Conservation (phyloP, 2,329 filamentous ascomycete species). For the Polychaeton citri region DNA sequence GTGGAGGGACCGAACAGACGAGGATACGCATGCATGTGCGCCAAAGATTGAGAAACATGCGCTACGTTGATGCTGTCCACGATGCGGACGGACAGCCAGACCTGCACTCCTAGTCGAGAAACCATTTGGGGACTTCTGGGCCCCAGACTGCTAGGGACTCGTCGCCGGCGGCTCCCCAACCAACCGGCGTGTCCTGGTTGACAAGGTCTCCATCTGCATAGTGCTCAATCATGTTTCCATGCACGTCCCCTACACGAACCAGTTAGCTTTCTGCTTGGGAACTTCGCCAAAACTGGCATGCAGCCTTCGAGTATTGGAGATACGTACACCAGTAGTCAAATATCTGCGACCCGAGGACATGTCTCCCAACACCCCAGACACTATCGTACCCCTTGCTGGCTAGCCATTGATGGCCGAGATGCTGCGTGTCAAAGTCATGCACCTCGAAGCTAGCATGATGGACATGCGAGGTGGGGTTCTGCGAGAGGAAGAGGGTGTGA, state of each 20-base stretch:
- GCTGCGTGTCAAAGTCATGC: conserved; percentile 58
- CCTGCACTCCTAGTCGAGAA: conserved; percentile 13
- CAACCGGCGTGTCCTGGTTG: conserved; percentile 35
- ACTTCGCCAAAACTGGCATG: too few relatives aligned
- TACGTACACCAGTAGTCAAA: too few relatives aligned
- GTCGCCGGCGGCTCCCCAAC: conserved; percentile 24
- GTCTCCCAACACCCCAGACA: conserved; percentile 59
- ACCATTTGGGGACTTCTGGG: conserved; percentile 18
- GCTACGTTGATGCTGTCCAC: too few relatives aligned
- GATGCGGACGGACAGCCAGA: too few relatives aligned
- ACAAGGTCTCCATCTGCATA: conserved; percentile 59
- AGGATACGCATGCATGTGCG: too few relatives aligned
- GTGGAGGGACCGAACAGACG: too few relatives aligned
- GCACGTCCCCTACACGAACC: conserved; percentile 42
- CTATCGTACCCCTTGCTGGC: conserved; percentile 47
- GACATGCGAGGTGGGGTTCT: conserved; percentile 34
- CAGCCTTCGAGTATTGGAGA: too few relatives aligned
- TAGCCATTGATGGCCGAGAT: conserved; percentile 58
- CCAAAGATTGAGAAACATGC: too few relatives aligned
- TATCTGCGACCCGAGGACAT: conserved; percentile 52
- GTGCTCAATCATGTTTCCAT: conserved; percentile 40
- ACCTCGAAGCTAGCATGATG: conserved; percentile 60
- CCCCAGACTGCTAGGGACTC: conserved; percentile 18
- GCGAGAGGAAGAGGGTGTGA: conserved; percentile 40
- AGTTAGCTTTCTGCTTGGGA: too few relatives aligned